Conservation (phyloP, 2,329 filamentous ascomycete genomes). For the Neocatenulostroma microsporum region DNA sequence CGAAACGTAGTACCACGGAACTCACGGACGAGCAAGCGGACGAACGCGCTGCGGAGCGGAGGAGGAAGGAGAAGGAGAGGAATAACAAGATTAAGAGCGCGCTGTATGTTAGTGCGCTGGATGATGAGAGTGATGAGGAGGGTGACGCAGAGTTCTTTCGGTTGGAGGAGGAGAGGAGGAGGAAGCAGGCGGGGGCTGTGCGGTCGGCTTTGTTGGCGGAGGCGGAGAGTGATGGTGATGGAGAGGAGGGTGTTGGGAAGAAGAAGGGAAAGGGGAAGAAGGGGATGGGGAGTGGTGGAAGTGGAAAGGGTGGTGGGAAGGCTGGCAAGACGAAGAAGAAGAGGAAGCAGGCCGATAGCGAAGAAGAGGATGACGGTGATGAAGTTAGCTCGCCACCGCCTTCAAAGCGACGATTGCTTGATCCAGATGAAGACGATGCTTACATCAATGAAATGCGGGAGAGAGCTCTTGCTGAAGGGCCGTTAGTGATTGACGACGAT, state of each 20-base stretch:
- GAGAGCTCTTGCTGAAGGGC: too few relatives aligned
- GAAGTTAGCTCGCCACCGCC: neutral
- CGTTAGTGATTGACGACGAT: too few relatives aligned
- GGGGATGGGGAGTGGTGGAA: constrained; percentile 12
- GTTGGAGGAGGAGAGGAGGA: constrained; percentile 60
- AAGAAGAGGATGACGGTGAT: constrained; percentile 5
- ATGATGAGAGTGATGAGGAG: constrained; percentile 81
- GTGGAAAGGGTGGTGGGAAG: too few relatives aligned
- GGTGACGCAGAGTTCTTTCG: constrained; percentile 68
- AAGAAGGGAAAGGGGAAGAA: constrained; percentile 11
- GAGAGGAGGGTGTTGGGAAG: constrained; percentile 24
- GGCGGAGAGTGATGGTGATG: constrained; percentile 24
- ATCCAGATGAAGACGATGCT: neutral
- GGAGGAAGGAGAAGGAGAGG: constrained; percentile 67
- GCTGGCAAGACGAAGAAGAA: constrained; percentile 11
- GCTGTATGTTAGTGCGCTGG: constrained; percentile 70
- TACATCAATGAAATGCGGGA: too few relatives aligned
- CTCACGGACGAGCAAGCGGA: constrained; percentile 54
- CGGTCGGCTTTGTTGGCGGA: constrained; percentile 42
- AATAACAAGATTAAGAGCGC: constrained; percentile 74
- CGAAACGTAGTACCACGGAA: constrained; percentile 44
- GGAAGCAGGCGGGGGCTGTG: constrained; percentile 47
- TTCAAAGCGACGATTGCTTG: neutral
- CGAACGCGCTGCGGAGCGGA: constrained; percentile 54
- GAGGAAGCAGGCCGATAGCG: constrained; percentile 14